Percentiles rank a stretch among this genome's conserved stretches.
Evolutionary conservation across 495 filamentous ascomycete genomes (phyloP).

Genomic region (Tetracladium setigerum): DNA sequence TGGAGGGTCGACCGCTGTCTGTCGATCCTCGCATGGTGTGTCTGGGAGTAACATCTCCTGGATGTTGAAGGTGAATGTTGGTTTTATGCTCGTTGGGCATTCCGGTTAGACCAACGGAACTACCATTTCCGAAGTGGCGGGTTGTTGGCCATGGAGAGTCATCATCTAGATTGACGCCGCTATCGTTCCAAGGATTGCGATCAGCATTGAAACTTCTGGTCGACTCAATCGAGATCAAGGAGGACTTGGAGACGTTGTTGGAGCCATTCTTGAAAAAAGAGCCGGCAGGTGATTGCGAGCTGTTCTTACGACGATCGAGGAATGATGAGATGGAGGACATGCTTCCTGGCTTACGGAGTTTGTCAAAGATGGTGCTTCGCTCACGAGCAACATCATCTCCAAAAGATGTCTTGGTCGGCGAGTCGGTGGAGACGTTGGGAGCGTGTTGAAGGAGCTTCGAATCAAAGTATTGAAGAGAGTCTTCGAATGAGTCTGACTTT

Average conservation of each 20-base stretch:
- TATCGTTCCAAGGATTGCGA: slow-evolving; percentile 96
- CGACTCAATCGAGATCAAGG: slow-evolving; percentile 87
- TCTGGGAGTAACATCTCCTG: slow-evolving; percentile 73
- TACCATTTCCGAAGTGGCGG: slow-evolving; percentile 48
- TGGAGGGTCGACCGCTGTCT: slow-evolving; percentile 85
- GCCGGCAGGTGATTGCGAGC: slow-evolving; percentile 65
- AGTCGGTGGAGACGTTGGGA: slow-evolving; percentile 72
- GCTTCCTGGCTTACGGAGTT: slow-evolving; percentile 84
- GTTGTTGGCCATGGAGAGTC: slow-evolving; percentile 58
- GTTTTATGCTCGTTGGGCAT: slow-evolving; percentile 55
- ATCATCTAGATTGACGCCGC: slow-evolving; percentile 84
- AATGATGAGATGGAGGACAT: slow-evolving; percentile 90
- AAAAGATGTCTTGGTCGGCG: slow-evolving; percentile 72
- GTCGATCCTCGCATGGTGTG: slow-evolving; percentile 74
- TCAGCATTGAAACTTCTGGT: slow-evolving; percentile 78
- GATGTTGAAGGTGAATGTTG: slow-evolving; percentile 57
- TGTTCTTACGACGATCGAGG: slow-evolving; percentile 87
- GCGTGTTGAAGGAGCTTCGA: slow-evolving; percentile 91
- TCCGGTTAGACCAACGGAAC: slow-evolving; percentile 49
- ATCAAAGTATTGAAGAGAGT: slow-evolving; percentile 91
- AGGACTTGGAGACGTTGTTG: slow-evolving; percentile 89
- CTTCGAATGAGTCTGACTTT: slow-evolving; percentile 97
- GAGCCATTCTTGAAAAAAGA: slow-evolving; percentile 91
- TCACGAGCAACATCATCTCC: slow-evolving; percentile 67
- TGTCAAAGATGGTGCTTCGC: slow-evolving; percentile 75